phyloP scores from a whole-genome alignment of 768 basidiomycete genomes.

The Cystofilobasidium bisporidii region DNA sequence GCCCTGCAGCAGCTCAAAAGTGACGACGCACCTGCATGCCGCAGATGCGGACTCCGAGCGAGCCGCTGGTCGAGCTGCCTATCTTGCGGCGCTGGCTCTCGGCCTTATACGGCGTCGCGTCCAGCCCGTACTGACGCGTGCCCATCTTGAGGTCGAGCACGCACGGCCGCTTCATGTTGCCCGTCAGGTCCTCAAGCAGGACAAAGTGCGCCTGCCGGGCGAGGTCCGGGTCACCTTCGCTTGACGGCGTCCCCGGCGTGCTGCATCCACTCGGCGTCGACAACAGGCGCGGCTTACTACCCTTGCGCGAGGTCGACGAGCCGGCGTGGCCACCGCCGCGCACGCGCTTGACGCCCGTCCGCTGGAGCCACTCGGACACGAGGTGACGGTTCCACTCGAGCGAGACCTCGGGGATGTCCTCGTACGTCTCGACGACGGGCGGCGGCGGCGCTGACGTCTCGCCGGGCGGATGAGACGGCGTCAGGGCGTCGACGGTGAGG shows the following conservation, averaged over 20 bases:
- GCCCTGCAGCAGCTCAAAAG: background rate
- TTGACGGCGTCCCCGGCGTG: background rate
- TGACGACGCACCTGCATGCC: conserved; percentile 83
- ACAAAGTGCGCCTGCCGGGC: conserved; percentile 95
- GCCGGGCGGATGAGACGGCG: conserved; percentile 2
- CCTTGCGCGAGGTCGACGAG: conserved; percentile 32
- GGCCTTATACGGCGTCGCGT: conserved; percentile 84
- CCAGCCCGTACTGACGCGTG: conserved; percentile 96
- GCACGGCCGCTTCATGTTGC: conserved; percentile 78
- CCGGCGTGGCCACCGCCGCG: conserved; percentile 26
- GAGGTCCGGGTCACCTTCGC: conserved; percentile 32
- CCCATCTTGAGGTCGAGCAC: conserved; percentile 99
- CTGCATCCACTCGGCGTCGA: background rate
- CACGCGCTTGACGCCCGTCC: conserved; percentile 33
- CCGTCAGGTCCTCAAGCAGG: conserved; percentile 97
- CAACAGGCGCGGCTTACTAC: conserved; percentile 40
- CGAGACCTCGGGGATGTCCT: conserved; percentile 86
- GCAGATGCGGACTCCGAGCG: conserved; percentile 83
- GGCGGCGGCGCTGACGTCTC: background rate
- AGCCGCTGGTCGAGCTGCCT: conserved; percentile 84
- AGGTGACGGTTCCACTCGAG: conserved; percentile 92
- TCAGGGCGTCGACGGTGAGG: background rate
- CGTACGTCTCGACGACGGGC: conserved; percentile 31
- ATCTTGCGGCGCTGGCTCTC: conserved; percentile 98
- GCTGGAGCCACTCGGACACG: conserved; percentile 82